Evolutionary conservation across 495 filamentous ascomycete species (phyloP).

Genomic region (Saxispiralis lemnorum): DNA sequence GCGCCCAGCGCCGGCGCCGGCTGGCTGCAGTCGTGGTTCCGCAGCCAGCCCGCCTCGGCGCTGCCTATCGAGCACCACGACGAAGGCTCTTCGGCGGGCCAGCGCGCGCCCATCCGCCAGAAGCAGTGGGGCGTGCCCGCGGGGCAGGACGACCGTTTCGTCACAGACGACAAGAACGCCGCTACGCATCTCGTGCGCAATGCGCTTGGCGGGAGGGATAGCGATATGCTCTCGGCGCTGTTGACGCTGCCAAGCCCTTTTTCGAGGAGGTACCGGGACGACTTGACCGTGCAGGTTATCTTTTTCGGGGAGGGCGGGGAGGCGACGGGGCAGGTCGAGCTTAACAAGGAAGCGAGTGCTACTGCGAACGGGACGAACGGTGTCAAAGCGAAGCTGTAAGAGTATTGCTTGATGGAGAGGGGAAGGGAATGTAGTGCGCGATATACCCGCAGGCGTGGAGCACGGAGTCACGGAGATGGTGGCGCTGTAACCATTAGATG

Average conservation of each 20-base stretch:
- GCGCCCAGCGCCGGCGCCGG: constrained; percentile 11
- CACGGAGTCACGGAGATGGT: no score
- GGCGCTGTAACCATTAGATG: no score
- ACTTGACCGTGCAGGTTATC: constrained; percentile 93
- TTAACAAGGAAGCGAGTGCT: constrained; percentile 77
- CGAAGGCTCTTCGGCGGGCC: constrained; percentile 17
- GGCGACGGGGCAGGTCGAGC: constrained; percentile 51
- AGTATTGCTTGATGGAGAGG: not conserved
- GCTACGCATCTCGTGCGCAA: constrained; percentile 93
- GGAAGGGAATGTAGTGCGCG: not conserved
- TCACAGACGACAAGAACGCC: constrained; percentile 88
- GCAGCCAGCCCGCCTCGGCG: constrained; percentile 21
- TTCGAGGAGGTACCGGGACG: constrained; percentile 78
- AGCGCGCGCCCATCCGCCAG: constrained; percentile 63
- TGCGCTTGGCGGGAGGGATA: constrained; percentile 82
- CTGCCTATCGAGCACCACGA: constrained; percentile 43
- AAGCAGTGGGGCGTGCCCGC: constrained; percentile 65
- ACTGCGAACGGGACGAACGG: constrained; percentile 8
- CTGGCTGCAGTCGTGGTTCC: constrained; percentile 42
- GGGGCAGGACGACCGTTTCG: constrained; percentile 56
- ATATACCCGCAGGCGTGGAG: not conserved
- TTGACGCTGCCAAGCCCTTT: constrained; percentile 83
- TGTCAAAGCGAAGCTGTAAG: constrained; percentile 11
- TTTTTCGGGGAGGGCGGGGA: constrained; percentile 70
- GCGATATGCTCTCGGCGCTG: constrained; percentile 84